These are phyloP conservation scores for Avicennia marina DNA, from an alignment of 257 asterid genomes.

Conservation along the genomic window DNA sequence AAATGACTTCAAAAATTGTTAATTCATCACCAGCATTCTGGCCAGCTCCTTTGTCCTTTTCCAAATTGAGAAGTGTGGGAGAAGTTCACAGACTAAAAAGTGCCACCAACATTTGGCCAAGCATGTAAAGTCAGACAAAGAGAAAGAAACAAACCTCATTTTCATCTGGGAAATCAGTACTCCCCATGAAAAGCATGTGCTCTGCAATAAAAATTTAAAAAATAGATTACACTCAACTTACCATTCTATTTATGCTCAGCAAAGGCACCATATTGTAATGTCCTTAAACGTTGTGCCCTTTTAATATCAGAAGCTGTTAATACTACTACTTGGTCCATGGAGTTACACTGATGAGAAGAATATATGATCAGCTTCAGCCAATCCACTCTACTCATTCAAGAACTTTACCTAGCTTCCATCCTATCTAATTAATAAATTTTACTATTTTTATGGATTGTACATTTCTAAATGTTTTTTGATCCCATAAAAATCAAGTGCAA, in stretches of 20 bases:
- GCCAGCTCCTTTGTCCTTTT: background rate
- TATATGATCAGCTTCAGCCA: constrained; percentile 2
- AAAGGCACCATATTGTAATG: background rate
- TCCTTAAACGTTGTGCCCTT: background rate
- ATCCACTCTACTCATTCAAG: constrained; percentile 2
- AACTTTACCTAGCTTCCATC: background rate
- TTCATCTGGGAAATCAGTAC: constrained; percentile 90
- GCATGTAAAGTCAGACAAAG: constrained; percentile 1
- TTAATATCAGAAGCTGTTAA: background rate
- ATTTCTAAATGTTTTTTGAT: background rate
- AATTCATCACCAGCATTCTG: background rate
- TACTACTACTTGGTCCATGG: too few relatives aligned
- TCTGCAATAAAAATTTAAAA: constrained; percentile 47
- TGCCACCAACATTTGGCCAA: constrained; percentile 3
- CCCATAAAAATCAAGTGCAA: constrained; percentile 10
- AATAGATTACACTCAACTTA: background rate
- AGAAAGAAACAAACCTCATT: constrained; percentile 67
- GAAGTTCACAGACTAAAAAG: constrained; percentile 9
- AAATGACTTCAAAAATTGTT: constrained; percentile 11
- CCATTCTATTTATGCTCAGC: constrained; percentile 2
- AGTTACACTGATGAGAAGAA: constrained; percentile 2
- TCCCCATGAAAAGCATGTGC: constrained; percentile 99
- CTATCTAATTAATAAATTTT: background rate
- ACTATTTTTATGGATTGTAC: background rate
- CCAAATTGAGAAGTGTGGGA: constrained; percentile 2